Conservation (phyloP, 345 rosid genomes). For the Eucalyptus curtisii region DNA sequence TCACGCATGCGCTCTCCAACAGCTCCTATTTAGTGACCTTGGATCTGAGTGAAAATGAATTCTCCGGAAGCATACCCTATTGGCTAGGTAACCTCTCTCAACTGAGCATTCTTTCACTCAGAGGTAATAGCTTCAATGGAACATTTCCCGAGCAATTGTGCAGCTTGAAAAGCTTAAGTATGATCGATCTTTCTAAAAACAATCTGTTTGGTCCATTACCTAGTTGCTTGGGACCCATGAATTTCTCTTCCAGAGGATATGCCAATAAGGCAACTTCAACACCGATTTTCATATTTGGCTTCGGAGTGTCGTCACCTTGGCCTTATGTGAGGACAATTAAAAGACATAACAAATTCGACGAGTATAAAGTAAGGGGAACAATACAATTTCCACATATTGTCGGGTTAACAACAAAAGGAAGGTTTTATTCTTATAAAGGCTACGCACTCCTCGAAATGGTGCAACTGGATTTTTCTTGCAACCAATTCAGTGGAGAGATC, state of each 20-base stretch:
- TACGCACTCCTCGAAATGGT: too few relatives aligned
- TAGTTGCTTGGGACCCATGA: not conserved
- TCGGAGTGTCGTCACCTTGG: rapidly evolving
- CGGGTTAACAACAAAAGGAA: too few relatives aligned
- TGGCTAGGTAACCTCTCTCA: not conserved
- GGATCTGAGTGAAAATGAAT: not conserved
- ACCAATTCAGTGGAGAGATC: too few relatives aligned
- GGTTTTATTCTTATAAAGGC: too few relatives aligned
- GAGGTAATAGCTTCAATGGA: not conserved
- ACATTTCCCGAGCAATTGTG: not conserved
- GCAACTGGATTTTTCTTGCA: too few relatives aligned
- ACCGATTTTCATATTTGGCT: rapidly evolving
- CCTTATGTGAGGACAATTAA: not conserved
- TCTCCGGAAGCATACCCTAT: not conserved
- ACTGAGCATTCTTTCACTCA: not conserved
- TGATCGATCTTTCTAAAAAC: not conserved
- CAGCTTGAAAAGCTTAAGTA: not conserved
- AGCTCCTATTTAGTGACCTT: not conserved
- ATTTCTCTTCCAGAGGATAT: rapidly evolving
- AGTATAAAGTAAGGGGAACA: rapidly evolving
- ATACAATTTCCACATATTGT: too few relatives aligned
- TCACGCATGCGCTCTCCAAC: rapidly evolving
- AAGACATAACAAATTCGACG: rapidly evolving
- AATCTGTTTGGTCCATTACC: not conserved
- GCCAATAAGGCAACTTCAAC: rapidly evolving